phyloP scores from a whole-genome alignment of 2,329 filamentous ascomycete species.

The Aspergillus sp. region DNA sequence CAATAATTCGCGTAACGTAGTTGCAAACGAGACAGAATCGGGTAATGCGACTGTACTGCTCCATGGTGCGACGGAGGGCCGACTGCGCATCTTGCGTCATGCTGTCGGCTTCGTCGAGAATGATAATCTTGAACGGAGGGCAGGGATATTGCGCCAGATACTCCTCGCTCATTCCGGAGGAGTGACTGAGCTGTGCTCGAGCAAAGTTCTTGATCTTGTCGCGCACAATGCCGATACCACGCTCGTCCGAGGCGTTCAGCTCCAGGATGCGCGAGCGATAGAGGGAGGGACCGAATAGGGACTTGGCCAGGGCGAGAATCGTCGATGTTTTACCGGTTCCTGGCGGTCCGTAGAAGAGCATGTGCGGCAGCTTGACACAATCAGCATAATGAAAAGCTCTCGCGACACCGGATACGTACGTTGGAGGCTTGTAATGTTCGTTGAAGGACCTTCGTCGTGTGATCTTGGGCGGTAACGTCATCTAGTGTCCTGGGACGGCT shows the following conservation, averaged over 20 bases:
- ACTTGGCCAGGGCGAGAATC: constrained; percentile 92
- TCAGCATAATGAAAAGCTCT: constrained; percentile 1
- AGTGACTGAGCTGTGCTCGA: constrained; percentile 85
- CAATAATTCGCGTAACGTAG: constrained; percentile 97
- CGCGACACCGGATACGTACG: constrained; percentile 41
- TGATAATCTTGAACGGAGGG: constrained; percentile 97
- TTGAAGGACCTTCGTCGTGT: constrained; percentile 89
- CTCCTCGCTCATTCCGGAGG: constrained; percentile 64
- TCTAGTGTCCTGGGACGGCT: constrained; percentile 91
- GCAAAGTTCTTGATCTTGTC: constrained; percentile 99
- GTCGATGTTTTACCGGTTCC: constrained; percentile 98
- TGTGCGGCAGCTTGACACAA: constrained; percentile 73
- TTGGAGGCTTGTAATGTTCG: constrained; percentile 93
- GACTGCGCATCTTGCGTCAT: constrained; percentile 99
- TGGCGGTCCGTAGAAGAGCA: constrained; percentile 98
- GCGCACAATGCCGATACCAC: constrained; percentile 92
- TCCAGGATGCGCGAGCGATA: constrained; percentile 94
- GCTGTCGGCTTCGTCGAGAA: constrained; percentile 95
- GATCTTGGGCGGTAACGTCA: constrained; percentile 96
- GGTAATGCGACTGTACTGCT: constrained; percentile 95
- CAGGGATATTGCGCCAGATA: constrained; percentile 75
- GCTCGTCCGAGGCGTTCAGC: constrained; percentile 98
- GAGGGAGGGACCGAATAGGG: constrained; percentile 93
- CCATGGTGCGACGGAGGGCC: constrained; percentile 92
- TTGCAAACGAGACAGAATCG: constrained; percentile 98